Base-by-base conservation (phyloP, 1,284 basidiomycete genomes). In the Coniferiporia sulphurascens region DNA sequence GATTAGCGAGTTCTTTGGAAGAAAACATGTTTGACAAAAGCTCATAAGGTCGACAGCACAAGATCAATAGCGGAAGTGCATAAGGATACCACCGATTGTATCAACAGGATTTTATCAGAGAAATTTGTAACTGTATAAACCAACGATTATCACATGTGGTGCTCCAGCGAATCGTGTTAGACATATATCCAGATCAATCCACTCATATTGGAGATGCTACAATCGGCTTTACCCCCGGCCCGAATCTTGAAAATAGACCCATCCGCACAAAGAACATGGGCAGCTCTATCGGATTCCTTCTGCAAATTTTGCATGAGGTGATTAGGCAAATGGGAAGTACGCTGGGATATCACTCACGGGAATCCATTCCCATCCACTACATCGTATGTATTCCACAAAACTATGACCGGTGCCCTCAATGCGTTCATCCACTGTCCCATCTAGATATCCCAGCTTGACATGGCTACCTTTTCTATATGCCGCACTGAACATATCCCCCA, bases 311-410 rank as follows among this genome's bases (percentile, higher is more conserved):
- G 55, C 48, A 38, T 8, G 15, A 12, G 3, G 15, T 41, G 9
- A 62, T 13, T 55, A n/a, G 50, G 46, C 43, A 43, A 46, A 53
- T 50, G 17, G 55, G 60, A 44, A n/a, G 17, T 46, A n/a, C 8
- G 17, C 4, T 46, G 17, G 19, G 27, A 27, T 27, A 55, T 10
- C 17, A 78, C 87, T 66, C 67, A 89, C 89, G 21, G 93, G 92
- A 48, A 75, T 75, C 95, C 95, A 98, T 62, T 86, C 83, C 85
- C 93, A 96, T 4, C 86, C 87, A 4, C 79, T 79, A 63, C 87
- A 91, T 21, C 95, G 80, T 59, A 88, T 80, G 65, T 93, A 91
- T 22, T 73, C 72, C 2, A 69, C 62, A 0, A 69, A 70, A 19
- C 79, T 67, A 48, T 66, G 61, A 13, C 56, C 22, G 22, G 55